Evolutionary conservation across 1,284 basidiomycete genomes (phyloP), one percentile per base, ranked within the genome.

Genomic region (Meira miltonrushii): DNA sequence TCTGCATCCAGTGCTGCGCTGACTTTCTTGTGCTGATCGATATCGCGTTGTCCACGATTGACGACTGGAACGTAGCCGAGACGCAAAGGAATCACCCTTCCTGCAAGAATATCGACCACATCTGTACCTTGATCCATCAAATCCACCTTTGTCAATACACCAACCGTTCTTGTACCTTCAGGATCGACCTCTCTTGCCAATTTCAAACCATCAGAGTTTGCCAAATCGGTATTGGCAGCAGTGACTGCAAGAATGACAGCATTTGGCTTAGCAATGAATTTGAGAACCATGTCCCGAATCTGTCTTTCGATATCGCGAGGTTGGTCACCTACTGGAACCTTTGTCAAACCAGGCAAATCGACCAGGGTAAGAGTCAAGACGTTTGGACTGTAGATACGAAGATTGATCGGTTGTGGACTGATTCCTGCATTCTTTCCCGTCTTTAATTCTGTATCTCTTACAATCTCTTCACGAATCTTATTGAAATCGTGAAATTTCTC

Each of bases 401-500:
- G 82, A 81, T 97, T 97, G 84, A 97, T 98, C 47, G 94, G 92
- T 65, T 87, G 85, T 23, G 93, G 90, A 2, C 92, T 96, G 65
- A 83, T 83, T 81, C 55, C 92, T 21, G 67, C 93, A 78, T 97
- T 97, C 80, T 89, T 90, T 61, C 94, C 94, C 0, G 94, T 98
- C 85, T 96, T 96, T 61, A 90, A 88, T 77, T 97, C 94, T 1
- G 94, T 98, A 78, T 98, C 94, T 62, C 88, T 86, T 38, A 96
- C 85, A 72, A 98, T 98, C 81, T 98, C 94, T 50, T 89, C 90
- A 64, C 93, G 84, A 77, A 97, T 95, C 83, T 95, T 94, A 81
- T 86, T 83, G 81, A 98, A 98, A 82, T 98, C 94, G 79, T 88
- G 88, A 82, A 97, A 95, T 81, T 97, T 97, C 81, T 97, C 90